A percentile compares a stretch with the other conserved stretches of the same genome.
Evolutionary conservation across 345 rosid genomes (phyloP).

Genomic region (Eucalyptus caleyi): DNA sequence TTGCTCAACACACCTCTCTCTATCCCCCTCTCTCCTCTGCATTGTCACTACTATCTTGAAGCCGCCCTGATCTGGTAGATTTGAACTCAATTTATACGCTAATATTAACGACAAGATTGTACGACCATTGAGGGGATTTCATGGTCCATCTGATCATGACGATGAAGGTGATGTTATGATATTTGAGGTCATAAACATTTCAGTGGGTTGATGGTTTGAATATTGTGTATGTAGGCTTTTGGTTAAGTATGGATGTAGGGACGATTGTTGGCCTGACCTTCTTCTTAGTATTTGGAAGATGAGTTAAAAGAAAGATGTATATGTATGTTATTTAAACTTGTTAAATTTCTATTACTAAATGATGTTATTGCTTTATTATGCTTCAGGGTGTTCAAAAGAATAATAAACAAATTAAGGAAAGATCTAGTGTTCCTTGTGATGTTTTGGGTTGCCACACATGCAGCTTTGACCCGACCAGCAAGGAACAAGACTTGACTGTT

Average conservation of each 20-base stretch:
- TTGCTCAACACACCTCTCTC: no score
- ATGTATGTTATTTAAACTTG: background rate
- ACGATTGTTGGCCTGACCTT: background rate
- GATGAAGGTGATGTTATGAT: background rate
- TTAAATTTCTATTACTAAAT: background rate
- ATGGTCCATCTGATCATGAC: background rate
- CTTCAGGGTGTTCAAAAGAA: background rate
- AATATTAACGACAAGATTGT: background rate
- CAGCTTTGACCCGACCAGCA: fast-evolving
- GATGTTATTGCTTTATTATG: background rate
- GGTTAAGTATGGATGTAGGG: background rate
- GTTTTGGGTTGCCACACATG: background rate
- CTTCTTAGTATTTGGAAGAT: background rate
- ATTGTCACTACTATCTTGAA: no score
- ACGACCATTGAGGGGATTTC: background rate
- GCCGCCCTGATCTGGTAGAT: no score
- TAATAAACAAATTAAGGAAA: background rate
- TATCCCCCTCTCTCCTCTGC: no score
- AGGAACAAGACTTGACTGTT: background rate
- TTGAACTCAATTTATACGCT: background rate
- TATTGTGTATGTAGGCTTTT: background rate
- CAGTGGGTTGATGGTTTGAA: background rate
- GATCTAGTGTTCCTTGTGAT: background rate
- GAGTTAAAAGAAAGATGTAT: background rate
- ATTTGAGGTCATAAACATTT: background rate